A percentile compares a stretch with the other conserved stretches of the same genome.
Evolutionary conservation across 208 protist species (phyloP).

Genomic region (Trypanosoma platydactyli): DNA sequence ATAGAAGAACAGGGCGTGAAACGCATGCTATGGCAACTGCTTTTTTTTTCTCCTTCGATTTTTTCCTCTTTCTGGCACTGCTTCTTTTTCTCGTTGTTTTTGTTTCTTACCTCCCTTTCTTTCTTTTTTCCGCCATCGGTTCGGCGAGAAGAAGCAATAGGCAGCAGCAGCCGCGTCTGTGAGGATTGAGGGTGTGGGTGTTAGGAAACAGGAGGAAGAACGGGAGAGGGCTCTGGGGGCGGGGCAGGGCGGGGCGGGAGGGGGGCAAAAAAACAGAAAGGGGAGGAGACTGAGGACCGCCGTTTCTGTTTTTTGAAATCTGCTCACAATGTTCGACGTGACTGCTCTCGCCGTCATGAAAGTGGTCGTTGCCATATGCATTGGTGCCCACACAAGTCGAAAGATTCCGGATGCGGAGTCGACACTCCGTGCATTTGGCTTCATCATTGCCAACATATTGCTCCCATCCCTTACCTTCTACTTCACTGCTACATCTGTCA

Average conservation of each 20-base stretch:
- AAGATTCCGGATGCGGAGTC: conserved; percentile 49
- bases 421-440: conserved; percentile 70
- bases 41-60: too few relatives aligned
- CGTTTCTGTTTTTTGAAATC: not conserved
- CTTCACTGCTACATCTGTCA: conserved; percentile 53
- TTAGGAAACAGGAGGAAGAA: too few relatives aligned
- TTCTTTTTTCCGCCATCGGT: conserved; percentile 1
- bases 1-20: too few relatives aligned
- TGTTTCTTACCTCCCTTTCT: not conserved
- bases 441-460: conserved; percentile 61
- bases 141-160: not conserved
- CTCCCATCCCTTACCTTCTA: conserved; percentile 66
- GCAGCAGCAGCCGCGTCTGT: too few relatives aligned
- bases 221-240: too few relatives aligned
- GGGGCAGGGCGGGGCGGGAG: too few relatives aligned
- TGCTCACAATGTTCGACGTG: conserved; percentile 47
- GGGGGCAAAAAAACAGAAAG: too few relatives aligned
- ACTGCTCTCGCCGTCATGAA: conserved; percentile 71
- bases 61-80: not conserved
- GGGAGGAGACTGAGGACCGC: too few relatives aligned
- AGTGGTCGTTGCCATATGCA: conserved; percentile 73
- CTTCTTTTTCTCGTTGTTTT: not conserved
- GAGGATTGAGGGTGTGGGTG: too few relatives aligned
- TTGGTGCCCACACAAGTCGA: conserved; percentile 54
- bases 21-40: too few relatives aligned